Evolutionary conservation across 805 yeast genomes (phyloP).

Genomic region (Wickerhamiella spandovensis): DNA sequence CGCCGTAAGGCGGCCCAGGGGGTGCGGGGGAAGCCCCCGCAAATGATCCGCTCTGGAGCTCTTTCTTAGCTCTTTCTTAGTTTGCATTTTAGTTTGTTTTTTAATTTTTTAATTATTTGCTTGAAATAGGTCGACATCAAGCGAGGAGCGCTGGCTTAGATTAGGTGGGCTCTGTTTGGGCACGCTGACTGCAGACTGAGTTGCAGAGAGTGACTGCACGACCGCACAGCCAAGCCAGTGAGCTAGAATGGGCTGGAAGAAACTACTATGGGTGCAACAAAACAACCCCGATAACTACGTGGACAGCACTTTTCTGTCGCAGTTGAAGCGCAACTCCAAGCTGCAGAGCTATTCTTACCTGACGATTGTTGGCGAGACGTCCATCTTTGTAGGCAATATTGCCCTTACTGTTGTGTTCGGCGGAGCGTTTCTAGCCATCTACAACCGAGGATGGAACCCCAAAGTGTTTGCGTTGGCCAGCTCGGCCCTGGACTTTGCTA

Average conservation of each 20-base stretch:
- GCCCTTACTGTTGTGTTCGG: constrained; percentile 50
- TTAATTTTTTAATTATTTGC: too few relatives aligned
- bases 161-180: too few relatives aligned
- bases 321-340: constrained; percentile 60
- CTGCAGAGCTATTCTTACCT: constrained; percentile 52
- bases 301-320: constrained; percentile 67
- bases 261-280: constrained; percentile 72
- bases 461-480: constrained; percentile 19
- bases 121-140: too few relatives aligned
- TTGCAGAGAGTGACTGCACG: too few relatives aligned
- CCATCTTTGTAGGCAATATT: constrained; percentile 52
- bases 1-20: too few relatives aligned
- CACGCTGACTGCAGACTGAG: too few relatives aligned
- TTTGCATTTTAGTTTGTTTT: too few relatives aligned
- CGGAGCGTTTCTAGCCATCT: constrained; percentile 50
- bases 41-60: too few relatives aligned
- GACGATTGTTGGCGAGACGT: constrained; percentile 57
- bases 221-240: too few relatives aligned
- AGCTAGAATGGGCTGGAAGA: constrained; percentile 45
- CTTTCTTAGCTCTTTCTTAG: too few relatives aligned
- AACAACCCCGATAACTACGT: constrained; percentile 88
- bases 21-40: too few relatives aligned
- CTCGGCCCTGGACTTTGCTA: constrained; percentile 19
- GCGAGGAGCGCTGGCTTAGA: too few relatives aligned
- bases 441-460: constrained; percentile 22